Conservation (phyloP, 169 alveolate species). For the Plasmodium knowlesi region DNA sequence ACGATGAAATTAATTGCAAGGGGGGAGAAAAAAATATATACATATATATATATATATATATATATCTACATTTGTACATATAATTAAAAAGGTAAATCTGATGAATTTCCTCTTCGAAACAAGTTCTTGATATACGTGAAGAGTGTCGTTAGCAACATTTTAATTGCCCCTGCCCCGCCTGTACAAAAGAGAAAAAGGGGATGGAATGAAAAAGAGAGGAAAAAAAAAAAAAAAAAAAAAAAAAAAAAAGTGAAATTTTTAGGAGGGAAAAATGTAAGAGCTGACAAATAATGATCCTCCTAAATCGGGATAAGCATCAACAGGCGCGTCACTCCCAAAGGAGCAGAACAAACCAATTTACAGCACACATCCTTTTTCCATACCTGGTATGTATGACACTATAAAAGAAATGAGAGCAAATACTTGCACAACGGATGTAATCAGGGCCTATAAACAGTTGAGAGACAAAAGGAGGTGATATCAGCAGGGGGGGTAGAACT, state of each 20-base stretch:
- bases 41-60: not conserved
- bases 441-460: constrained; percentile 37
- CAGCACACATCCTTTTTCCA: not conserved
- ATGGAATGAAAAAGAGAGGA: not conserved
- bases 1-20: not conserved
- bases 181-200: not conserved
- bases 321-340: not conserved
- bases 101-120: constrained; percentile 53
- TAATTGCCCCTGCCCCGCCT: constrained; percentile 69
- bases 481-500: not conserved
- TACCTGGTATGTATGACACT: constrained; percentile 74
- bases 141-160: constrained; percentile 19
- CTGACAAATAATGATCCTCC: not conserved
- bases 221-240: too few relatives aligned
- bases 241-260: not conserved
- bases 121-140: constrained; percentile 37
- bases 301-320: not conserved
- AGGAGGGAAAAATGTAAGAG: not conserved
- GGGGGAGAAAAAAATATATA: not conserved
- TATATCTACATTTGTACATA: not conserved
- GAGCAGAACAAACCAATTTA: not conserved
- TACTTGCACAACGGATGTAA: constrained; percentile 68
- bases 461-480: not conserved
- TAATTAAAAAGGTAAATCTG: constrained; percentile 70
- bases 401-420: constrained; percentile 68